These are phyloP conservation scores for Russula compacta DNA, from an alignment of 768 basidiomycete genomes.

Conservation along the genomic window DNA sequence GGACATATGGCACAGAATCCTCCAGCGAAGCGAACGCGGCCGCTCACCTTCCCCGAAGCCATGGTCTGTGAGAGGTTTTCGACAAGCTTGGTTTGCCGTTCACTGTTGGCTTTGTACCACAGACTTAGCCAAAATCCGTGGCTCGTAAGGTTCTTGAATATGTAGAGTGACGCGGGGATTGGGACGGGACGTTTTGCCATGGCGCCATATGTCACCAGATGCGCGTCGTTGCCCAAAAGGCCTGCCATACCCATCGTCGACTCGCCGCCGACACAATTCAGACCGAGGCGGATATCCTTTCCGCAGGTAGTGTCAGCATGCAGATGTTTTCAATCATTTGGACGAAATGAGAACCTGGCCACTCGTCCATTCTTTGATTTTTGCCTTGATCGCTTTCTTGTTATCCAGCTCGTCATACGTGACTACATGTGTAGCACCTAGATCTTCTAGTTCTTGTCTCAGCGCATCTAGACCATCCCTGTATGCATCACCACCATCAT, in stretches of 20 bases:
- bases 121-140: slow-evolving; percentile 74
- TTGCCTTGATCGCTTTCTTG: slow-evolving; percentile 37
- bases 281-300: slow-evolving; percentile 37
- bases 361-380: slow-evolving; percentile 54
- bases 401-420: slow-evolving; percentile 69
- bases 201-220: slow-evolving; percentile 81
- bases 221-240: slow-evolving; percentile 55
- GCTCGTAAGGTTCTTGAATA: slow-evolving; percentile 73
- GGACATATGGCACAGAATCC: background rate
- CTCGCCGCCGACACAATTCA: slow-evolving; percentile 58
- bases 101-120: slow-evolving; percentile 50
- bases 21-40: background rate
- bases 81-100: slow-evolving; percentile 29
- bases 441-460: slow-evolving; percentile 38
- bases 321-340: background rate
- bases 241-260: slow-evolving; percentile 62
- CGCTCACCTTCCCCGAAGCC: slow-evolving; percentile 14
- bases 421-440: slow-evolving; percentile 71
- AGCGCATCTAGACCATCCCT: slow-evolving; percentile 48
- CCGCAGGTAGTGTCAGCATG: background rate
- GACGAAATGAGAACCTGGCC: slow-evolving; percentile 43
- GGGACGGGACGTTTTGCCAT: slow-evolving; percentile 75
- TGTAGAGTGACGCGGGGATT: slow-evolving; percentile 68
- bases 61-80: slow-evolving; percentile 7
- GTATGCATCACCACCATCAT: background rate